phyloP scores from a whole-genome alignment of 306 rosid species.

The Begonia loranthoides region DNA sequence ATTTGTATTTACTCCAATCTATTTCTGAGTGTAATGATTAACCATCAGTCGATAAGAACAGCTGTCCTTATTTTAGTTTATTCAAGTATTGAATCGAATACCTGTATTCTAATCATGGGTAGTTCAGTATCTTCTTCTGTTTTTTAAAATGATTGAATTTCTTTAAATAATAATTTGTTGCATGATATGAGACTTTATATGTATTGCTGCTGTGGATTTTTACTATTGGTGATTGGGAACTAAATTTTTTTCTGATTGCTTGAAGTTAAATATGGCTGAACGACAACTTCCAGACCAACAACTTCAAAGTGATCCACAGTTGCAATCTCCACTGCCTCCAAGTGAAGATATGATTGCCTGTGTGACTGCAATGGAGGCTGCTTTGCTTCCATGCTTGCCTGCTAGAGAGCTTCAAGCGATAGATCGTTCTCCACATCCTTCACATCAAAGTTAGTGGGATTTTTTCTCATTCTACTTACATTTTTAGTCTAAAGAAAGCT shows the following conservation, averaged over 20 bases:
- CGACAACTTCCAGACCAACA: slow-evolving; percentile 43
- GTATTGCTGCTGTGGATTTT: neutral
- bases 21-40: too few species aligned
- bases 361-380: slow-evolving; percentile 74
- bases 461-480: slow-evolving; percentile 1
- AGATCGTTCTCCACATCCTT: slow-evolving; percentile 88
- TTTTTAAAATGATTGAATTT: too few species aligned
- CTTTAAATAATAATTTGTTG: too few species aligned
- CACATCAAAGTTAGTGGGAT: slow-evolving; percentile 72
- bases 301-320: slow-evolving; percentile 27
- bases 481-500: too few species aligned
- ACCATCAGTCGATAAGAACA: too few species aligned
- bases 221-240: neutral
- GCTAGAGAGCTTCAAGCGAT: slow-evolving; percentile 96
- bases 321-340: slow-evolving; percentile 44
- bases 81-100: too few species aligned
- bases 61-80: too few species aligned
- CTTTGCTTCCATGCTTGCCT: slow-evolving; percentile 95
- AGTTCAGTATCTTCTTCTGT: too few species aligned
- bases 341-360: slow-evolving; percentile 70
- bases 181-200: too few species aligned
- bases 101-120: too few species aligned
- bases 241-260: slow-evolving; percentile 4
- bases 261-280: slow-evolving; percentile 45
- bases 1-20: too few species aligned